phyloP scores from a whole-genome alignment of 2,329 filamentous ascomycete species.

The Colletotrichum sansevieriae region DNA sequence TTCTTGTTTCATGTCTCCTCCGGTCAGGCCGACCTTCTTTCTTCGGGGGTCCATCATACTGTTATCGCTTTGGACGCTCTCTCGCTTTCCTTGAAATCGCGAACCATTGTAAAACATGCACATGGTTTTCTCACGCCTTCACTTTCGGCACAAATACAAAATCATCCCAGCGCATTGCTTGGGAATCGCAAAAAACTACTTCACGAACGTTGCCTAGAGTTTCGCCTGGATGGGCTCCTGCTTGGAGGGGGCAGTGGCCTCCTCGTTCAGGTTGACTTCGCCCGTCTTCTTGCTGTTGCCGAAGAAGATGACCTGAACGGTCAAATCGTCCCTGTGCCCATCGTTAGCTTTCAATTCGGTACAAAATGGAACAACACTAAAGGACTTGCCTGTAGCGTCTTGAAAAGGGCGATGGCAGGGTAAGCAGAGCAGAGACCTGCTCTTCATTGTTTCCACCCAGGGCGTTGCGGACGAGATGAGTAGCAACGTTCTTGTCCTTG shows the following conservation, averaged over 20 bases:
- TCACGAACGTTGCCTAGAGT: constrained; percentile 47
- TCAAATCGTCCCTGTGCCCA: constrained; percentile 84
- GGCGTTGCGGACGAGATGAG: constrained; percentile 94
- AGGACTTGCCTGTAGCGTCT: constrained; percentile 82
- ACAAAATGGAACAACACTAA: not conserved
- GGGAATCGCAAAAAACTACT: too few relatives aligned
- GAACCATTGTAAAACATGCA: not conserved
- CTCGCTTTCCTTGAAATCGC: not conserved
- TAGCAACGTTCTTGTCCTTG: constrained; percentile 95
- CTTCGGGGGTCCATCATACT: not conserved
- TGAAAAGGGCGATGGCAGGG: constrained; percentile 90
- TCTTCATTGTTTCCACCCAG: constrained; percentile 93
- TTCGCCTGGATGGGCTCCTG: constrained; percentile 54
- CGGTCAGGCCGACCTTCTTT: too few relatives aligned
- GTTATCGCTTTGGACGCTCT: not conserved
- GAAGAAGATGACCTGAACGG: constrained; percentile 98
- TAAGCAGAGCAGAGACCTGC: constrained; percentile 92
- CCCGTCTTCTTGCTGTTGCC: constrained; percentile 83
- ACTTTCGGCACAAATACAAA: too few relatives aligned
- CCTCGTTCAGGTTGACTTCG: constrained; percentile 84
- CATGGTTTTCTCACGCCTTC: too few relatives aligned
- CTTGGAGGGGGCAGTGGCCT: constrained; percentile 75
- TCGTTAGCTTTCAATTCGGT: constrained; percentile 6
- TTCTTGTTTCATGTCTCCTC: too few relatives aligned
- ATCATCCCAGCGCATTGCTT: too few relatives aligned